Evolutionary conservation across 1,284 basidiomycete species (phyloP).

Genomic region (Coniferiporia sulphurascens): DNA sequence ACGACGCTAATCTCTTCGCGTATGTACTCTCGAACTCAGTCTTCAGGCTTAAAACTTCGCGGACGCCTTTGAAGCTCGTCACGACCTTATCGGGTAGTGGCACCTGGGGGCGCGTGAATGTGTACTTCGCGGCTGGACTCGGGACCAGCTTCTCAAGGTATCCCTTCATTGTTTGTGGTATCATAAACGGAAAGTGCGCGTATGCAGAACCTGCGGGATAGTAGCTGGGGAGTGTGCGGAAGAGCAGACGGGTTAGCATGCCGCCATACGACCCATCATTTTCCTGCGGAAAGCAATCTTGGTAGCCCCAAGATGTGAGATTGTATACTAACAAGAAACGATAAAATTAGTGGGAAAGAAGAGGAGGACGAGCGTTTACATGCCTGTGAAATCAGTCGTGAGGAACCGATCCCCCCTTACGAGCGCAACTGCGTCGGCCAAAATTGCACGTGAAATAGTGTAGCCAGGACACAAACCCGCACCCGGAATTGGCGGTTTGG

Average conservation of each 20-base stretch:
- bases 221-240: conserved; percentile 62
- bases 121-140: conserved; percentile 38
- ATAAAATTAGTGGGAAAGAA: neutral
- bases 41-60: conserved; percentile 31
- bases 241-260: conserved; percentile 66
- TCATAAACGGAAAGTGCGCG: conserved; percentile 63
- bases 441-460: conserved; percentile 81
- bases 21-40: conserved; percentile 30
- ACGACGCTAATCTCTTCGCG: conserved; percentile 25
- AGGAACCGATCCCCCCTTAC: conserved; percentile 66
- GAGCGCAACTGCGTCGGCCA: conserved; percentile 74
- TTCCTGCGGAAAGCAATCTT: conserved; percentile 59
- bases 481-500: conserved; percentile 66
- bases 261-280: conserved; percentile 70
- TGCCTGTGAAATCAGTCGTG: conserved; percentile 67
- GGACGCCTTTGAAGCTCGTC: conserved; percentile 30
- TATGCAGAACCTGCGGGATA: conserved; percentile 57
- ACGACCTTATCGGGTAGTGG: conserved; percentile 29
- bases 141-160: conserved; percentile 29
- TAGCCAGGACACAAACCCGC: conserved; percentile 84
- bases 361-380: conserved; percentile 3
- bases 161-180: conserved; percentile 42
- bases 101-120: conserved; percentile 40
- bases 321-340: conserved; percentile 46
- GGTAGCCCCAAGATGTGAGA: conserved; percentile 73